Evolutionary conservation across 345 rosid genomes (phyloP), one percentile per base, ranked within the genome.

Genomic region (Sapria himalayana): DNA sequence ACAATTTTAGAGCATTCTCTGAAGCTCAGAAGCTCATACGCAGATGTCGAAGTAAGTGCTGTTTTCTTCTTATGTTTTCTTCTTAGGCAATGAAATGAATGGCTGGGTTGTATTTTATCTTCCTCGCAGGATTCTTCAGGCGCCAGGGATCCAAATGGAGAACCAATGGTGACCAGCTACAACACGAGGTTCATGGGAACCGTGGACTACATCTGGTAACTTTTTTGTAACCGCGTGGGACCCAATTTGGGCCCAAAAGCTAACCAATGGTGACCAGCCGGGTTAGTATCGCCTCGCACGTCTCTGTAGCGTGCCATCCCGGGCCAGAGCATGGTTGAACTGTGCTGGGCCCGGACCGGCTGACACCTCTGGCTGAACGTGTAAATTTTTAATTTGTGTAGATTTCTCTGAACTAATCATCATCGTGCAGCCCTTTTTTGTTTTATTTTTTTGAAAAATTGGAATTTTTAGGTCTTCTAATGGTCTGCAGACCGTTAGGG

Each of bases 201-300:
- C 15, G 98, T 82, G 54, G 94, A 82, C 59, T 89, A 82, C 57
- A 82, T 82, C 61, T 89, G 91, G 98, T 73, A 67, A 55, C 57
- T 27, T 21, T 31, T 43, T n/a, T n/a, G n/a, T n/a, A n/a, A n/a
- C n/a, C n/a, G n/a, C n/a, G n/a, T n/a, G n/a, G n/a, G n/a, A n/a
- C n/a, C n/a, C n/a, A n/a, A n/a, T n/a, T n/a, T n/a, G n/a, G n/a
- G n/a, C n/a, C n/a, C n/a, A n/a, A n/a, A n/a, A n/a, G n/a, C n/a
- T n/a, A n/a, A n/a, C n/a, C n/a, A n/a, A n/a, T n/a, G n/a, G n/a
- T n/a, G n/a, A n/a, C n/a, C n/a, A n/a, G n/a, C n/a, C n/a, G n/a
- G n/a, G n/a, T n/a, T n/a, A n/a, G n/a, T n/a, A n/a, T n/a, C n/a
- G n/a, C n/a, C n/a, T n/a, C n/a, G n/a, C n/a, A n/a, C n/a, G n/a